Conservation (phyloP, 2,329 filamentous ascomycete species). For the Penicillium sp. region DNA sequence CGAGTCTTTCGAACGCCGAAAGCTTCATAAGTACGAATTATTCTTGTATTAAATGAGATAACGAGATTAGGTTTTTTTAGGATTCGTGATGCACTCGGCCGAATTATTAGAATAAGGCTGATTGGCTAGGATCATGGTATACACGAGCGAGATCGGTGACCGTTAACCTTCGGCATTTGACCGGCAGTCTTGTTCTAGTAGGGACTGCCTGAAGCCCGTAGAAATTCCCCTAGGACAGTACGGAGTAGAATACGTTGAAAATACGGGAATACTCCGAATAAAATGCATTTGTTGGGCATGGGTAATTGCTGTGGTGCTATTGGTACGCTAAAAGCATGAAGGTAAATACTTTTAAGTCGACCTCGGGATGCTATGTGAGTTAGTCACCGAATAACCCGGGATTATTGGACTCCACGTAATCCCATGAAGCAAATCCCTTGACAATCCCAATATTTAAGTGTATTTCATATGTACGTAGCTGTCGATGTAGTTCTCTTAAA, state of each 20-base stretch:
- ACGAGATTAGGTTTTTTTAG: neutral
- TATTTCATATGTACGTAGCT: neutral
- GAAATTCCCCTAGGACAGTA: neutral
- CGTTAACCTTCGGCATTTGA: slow-evolving; percentile 3
- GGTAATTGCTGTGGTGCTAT: slow-evolving; percentile 8
- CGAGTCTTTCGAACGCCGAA: neutral
- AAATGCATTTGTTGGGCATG: neutral
- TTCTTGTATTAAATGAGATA: neutral
- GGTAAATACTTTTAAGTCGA: neutral
- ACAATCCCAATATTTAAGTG: neutral
- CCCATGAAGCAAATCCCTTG: neutral
- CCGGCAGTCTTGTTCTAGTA: slow-evolving; percentile 1
- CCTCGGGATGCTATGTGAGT: neutral
- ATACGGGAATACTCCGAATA: neutral
- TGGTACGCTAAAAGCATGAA: neutral
- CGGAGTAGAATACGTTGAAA: neutral
- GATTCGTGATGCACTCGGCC: neutral
- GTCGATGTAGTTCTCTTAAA: neutral
- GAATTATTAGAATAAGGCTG: neutral
- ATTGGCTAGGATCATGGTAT: neutral
- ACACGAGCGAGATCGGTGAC: slow-evolving; percentile 1
- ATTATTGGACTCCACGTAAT: neutral
- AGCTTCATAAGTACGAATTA: neutral
- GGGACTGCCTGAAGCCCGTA: neutral
- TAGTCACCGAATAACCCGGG: neutral